phyloP scores from a whole-genome alignment of 768 basidiomycete genomes.

The Antrodiella citrinella region DNA sequence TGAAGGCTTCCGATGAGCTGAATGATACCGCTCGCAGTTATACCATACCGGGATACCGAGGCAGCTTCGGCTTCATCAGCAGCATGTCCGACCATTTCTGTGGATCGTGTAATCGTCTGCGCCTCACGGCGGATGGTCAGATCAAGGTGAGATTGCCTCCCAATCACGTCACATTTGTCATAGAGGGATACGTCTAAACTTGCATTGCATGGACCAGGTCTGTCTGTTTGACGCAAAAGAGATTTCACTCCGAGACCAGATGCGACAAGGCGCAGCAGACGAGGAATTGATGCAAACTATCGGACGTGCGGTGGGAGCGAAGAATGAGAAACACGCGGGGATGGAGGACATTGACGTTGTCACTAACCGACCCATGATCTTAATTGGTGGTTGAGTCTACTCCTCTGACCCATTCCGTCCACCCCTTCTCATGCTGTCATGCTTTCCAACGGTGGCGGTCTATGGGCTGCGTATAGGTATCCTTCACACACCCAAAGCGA shows the following conservation, averaged over 20 bases:
- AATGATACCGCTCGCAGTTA: slow-evolving; percentile 82
- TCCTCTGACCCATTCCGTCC: not conserved
- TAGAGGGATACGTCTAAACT: not conserved
- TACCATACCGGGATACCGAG: slow-evolving; percentile 60
- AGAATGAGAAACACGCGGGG: slow-evolving; percentile 77
- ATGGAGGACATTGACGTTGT: slow-evolving; percentile 76
- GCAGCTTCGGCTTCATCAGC: slow-evolving; percentile 81
- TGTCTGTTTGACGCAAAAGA: slow-evolving; percentile 84
- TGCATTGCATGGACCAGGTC: slow-evolving; percentile 58
- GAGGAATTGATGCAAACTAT: slow-evolving; percentile 53
- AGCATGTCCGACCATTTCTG: slow-evolving; percentile 95
- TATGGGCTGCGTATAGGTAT: no score
- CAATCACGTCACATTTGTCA: not conserved
- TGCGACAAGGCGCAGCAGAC: slow-evolving; percentile 61
- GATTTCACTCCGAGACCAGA: slow-evolving; percentile 68
- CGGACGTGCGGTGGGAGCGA: slow-evolving; percentile 54
- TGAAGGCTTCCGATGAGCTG: slow-evolving; percentile 52
- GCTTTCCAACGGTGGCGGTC: no score
- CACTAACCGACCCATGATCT: slow-evolving; percentile 82
- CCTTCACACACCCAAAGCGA: no score
- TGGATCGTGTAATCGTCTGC: slow-evolving; percentile 72
- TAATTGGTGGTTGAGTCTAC: slow-evolving; percentile 85
- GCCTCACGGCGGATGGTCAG: slow-evolving; percentile 85
- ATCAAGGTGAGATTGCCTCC: slow-evolving; percentile 51
- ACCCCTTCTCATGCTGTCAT: not conserved